phyloP scores from a whole-genome alignment of 768 basidiomycete genomes.

The Pleurotus citrinopileatus region DNA sequence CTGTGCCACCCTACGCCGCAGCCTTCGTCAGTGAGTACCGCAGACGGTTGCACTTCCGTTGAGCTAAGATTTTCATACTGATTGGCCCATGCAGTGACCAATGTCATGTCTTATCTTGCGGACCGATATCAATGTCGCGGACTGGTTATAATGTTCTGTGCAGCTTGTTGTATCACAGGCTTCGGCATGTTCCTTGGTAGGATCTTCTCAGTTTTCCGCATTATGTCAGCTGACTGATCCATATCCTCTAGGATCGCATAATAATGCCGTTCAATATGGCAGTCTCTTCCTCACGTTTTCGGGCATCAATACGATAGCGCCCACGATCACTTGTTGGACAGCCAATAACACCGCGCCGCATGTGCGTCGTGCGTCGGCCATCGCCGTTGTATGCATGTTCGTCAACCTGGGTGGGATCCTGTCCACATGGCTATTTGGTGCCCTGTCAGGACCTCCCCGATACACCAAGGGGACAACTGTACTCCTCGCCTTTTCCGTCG shows the following conservation, averaged over 20 bases:
- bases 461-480: constrained; percentile 34
- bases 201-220: constrained; percentile 1
- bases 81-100: constrained; percentile 16
- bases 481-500: constrained; percentile 19
- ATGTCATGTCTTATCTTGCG: constrained; percentile 20
- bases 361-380: constrained; percentile 42
- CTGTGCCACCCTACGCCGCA: constrained; percentile 40
- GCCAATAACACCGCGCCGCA: constrained; percentile 51
- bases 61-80: background rate
- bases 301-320: constrained; percentile 37
- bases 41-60: background rate
- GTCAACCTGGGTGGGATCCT: constrained; percentile 43
- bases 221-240: background rate
- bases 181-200: constrained; percentile 37
- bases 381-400: constrained; percentile 40
- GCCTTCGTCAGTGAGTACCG: constrained; percentile 24
- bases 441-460: constrained; percentile 31
- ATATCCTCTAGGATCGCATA: constrained; percentile 17
- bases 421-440: constrained; percentile 39
- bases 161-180: constrained; percentile 30
- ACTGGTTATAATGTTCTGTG: constrained; percentile 25
- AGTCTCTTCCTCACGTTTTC: constrained; percentile 43
- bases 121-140: constrained; percentile 26
- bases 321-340: constrained; percentile 42
- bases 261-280: constrained; percentile 35